A percentile compares a stretch with the other conserved stretches of the same genome.
These are phyloP conservation scores for Flaveria robusta DNA, from an alignment of 129 eudicot species.

Conservation along the genomic window DNA sequence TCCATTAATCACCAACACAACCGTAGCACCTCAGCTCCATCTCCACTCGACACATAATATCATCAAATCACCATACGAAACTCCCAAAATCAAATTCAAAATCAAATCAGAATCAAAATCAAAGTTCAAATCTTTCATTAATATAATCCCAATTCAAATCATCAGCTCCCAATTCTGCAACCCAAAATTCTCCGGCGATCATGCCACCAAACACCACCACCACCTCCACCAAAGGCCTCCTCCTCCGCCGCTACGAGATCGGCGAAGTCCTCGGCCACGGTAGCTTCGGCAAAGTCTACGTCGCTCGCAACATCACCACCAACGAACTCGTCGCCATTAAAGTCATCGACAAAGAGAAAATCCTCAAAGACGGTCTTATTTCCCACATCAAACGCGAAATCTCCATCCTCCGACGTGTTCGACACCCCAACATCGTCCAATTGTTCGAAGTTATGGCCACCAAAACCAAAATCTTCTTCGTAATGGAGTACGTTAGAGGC, in stretches of 20 bases:
- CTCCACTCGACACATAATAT: too few species aligned
- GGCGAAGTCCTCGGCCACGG: constrained; percentile 73
- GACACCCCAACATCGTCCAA: constrained; percentile 71
- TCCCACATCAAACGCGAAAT: constrained; percentile 69
- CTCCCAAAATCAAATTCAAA: too few species aligned
- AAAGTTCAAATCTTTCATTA: too few species aligned
- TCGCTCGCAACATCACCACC: constrained; percentile 57
- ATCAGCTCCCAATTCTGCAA: not conserved
- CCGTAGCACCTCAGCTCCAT: too few species aligned
- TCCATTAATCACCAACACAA: not conserved
- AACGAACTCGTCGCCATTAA: constrained; percentile 65
- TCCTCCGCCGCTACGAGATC: constrained; percentile 60
- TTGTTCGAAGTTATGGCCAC: constrained; percentile 76
- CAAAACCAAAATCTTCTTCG: constrained; percentile 58
- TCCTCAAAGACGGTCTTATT: constrained; percentile 54
- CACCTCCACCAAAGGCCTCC: constrained; percentile 42
- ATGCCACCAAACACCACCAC: constrained; percentile 24
- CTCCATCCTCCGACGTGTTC: constrained; percentile 59
- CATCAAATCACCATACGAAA: too few species aligned
- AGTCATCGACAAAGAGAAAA: constrained; percentile 67
- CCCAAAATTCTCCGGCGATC: not conserved
- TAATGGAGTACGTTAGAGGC: constrained; percentile 68
- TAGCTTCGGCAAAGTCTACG: constrained; percentile 66
- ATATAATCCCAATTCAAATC: too few species aligned
- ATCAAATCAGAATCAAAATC: too few species aligned